Base-by-base conservation (phyloP, 768 basidiomycete genomes). In the Epithele typhae region DNA sequence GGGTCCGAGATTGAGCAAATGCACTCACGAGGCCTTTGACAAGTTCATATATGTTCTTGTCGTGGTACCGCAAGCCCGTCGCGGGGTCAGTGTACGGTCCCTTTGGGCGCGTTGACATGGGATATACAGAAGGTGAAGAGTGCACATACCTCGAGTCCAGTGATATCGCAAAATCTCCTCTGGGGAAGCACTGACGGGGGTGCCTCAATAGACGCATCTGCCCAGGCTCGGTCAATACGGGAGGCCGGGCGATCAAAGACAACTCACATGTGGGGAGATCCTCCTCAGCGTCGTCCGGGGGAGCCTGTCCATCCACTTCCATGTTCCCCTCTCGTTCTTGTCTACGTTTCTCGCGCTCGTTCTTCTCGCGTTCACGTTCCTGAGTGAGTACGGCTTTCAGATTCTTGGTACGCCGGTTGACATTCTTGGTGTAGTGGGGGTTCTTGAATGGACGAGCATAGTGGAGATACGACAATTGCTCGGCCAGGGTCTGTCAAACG, bases 11-110 rank as follows among this genome's bases (percentile, higher is more conserved):
- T 15, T 37, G 2, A n/a, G n/a, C 18, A 4, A 9, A 19, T 32
- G 24, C 25, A 24, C 73, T 49, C 40, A 88, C 89, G 58, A 92
- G 65, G 40, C 77, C 74, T 60, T 87, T 87, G 53, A 92, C 79
- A 23, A 89, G 68, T 38, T 89, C 87, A 59, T 90, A 92, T n/a
- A 92, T 78, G 51, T 81, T 87, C 70, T 87, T 89, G 70, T 92
- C 84, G 51, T 92, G 85, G 60, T 86, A 92, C 4, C 90, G 76
- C 9, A 92, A 69, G 1, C 82, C 81, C 0, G 88, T 90, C 2
- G 79, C 77, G 5, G 90, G 89, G 54, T 92, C 87, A 0, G 86
- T 91, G 54, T 92, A 92, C 1, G 84, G 87, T 0, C 86, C 88
- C 87, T 88, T 21, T 3, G 25, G 25, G 22, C 15, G 4, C 2